A percentile compares a stretch with the other conserved stretches of the same genome.
These are phyloP conservation scores for Candida odintsovae DNA, from an alignment of 805 yeast species.

Conservation along the genomic window DNA sequence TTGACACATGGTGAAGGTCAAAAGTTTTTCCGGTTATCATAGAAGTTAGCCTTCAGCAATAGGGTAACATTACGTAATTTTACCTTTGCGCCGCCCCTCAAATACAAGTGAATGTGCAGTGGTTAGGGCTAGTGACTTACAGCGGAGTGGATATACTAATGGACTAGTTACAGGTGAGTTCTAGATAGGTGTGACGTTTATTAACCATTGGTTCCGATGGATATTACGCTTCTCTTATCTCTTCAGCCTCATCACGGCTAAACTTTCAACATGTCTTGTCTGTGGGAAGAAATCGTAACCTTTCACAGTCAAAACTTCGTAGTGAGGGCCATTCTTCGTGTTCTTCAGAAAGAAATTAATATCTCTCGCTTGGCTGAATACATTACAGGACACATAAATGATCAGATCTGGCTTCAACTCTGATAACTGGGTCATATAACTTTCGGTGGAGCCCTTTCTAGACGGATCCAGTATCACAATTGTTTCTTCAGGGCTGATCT, in stretches of 20 bases:
- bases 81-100: too few species aligned
- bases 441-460: slow-evolving; percentile 89
- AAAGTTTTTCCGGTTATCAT: not conserved
- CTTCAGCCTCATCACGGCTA: slow-evolving; percentile 50
- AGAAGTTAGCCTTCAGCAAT: too few species aligned
- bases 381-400: slow-evolving; percentile 92
- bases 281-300: slow-evolving; percentile 97
- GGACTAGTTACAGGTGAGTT: too few species aligned
- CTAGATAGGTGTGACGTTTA: not conserved
- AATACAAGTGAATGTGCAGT: too few species aligned
- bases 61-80: not conserved
- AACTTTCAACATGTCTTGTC: slow-evolving; percentile 86
- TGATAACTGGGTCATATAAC: slow-evolving; percentile 78
- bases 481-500: slow-evolving; percentile 59
- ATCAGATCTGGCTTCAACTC: slow-evolving; percentile 75
- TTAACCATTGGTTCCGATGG: too few species aligned
- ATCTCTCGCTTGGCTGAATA: slow-evolving; percentile 97
- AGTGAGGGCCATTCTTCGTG: slow-evolving; percentile 53
- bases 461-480: slow-evolving; percentile 94
- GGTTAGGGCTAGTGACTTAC: not conserved
- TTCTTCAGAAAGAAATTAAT: slow-evolving; percentile 68
- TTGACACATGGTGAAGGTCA: not conserved
- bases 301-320: slow-evolving; percentile 67
- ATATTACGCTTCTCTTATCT: not conserved
- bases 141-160: too few species aligned